phyloP scores from a whole-genome alignment of 148 eudicot genomes.

The Rhododendron williamsianum region DNA sequence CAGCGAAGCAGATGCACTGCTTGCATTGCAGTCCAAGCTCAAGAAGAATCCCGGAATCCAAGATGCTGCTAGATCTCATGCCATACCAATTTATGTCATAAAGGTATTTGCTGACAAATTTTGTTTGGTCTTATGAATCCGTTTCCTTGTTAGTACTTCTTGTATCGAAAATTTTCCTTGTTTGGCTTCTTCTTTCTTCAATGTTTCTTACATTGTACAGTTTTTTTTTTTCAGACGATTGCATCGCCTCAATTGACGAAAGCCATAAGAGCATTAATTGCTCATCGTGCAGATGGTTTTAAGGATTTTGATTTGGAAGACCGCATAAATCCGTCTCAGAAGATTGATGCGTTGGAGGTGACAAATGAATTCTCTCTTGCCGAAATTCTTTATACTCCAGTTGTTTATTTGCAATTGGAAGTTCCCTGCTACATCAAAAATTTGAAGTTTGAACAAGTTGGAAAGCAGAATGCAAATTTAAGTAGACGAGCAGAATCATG shows the following conservation, averaged over 20 bases:
- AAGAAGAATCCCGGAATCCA: constrained; percentile 79
- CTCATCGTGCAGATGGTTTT: constrained; percentile 57
- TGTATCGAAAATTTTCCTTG: neutral
- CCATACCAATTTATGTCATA: constrained; percentile 66
- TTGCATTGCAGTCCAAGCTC: constrained; percentile 81
- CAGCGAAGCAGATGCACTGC: constrained; percentile 80
- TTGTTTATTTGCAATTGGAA: neutral
- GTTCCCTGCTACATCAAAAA: neutral
- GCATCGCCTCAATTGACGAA: constrained; percentile 63
- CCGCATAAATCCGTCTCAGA: constrained; percentile 48
- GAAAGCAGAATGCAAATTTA: neutral
- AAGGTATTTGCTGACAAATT: constrained; percentile 40
- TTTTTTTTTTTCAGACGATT: constrained; percentile 49
- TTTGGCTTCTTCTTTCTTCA: neutral
- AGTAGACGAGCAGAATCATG: neutral
- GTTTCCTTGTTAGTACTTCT: neutral
- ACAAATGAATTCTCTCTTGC: constrained; percentile 10
- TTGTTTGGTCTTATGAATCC: neutral
- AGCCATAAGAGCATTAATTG: constrained; percentile 55
- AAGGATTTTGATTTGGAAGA: constrained; percentile 43
- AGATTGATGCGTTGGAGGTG: constrained; percentile 92
- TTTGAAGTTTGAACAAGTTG: neutral
- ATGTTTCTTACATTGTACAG: neutral
- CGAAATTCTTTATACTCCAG: neutral
- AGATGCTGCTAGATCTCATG: constrained; percentile 77